Base-by-base conservation (phyloP, 164 flowering plant species). In the Houttuynia cordata region DNA sequence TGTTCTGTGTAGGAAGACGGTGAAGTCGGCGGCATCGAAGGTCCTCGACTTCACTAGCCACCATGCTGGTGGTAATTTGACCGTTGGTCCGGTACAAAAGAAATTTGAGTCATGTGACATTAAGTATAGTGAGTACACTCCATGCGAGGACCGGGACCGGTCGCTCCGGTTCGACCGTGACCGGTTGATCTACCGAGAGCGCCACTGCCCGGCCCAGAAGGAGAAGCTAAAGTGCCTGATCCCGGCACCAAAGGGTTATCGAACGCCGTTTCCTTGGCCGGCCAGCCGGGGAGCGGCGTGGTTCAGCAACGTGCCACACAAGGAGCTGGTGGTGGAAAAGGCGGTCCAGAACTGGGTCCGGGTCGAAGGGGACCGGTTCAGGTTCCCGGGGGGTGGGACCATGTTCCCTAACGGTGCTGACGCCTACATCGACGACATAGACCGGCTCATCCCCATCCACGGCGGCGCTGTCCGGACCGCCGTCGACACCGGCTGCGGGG, bases 341-440 rank as follows among this genome's bases (percentile, higher is more conserved):
- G 97, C 96, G 57, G 77, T 86, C 57, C 97, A 91, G 76, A 88
- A 91, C 63, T 91, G 97, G 97, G 78, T 91, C 30, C 96, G 86
- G 57, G 86, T 80, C 66, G 96, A 88, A 67, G 93, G 94, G 30
- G 81, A 82, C 63, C 91, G 84, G 0, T 91, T 91, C 60, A 79
- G 88, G 68, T 88, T 91, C 60, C 97, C 97, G 1, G 97, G 96
- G 64, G 97, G 97, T 56, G 97, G 97, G 57, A 88, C 96, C 22
- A 93, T 86, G 73, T 88, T 91, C 70, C 91, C 96, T 53, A 91
- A 86, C 63, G 97, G 97, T 13, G 97, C 97, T 21, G 96, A 88
- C 70, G 71, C 73, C 65, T 91, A 91, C 67, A 91, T 91, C 56
- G 79, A 85, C 66, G 84, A 87, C 70, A 82, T 91, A 70, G 86